Conservation (phyloP, 352 stramenopile species). For the Pythium dissimile region DNA sequence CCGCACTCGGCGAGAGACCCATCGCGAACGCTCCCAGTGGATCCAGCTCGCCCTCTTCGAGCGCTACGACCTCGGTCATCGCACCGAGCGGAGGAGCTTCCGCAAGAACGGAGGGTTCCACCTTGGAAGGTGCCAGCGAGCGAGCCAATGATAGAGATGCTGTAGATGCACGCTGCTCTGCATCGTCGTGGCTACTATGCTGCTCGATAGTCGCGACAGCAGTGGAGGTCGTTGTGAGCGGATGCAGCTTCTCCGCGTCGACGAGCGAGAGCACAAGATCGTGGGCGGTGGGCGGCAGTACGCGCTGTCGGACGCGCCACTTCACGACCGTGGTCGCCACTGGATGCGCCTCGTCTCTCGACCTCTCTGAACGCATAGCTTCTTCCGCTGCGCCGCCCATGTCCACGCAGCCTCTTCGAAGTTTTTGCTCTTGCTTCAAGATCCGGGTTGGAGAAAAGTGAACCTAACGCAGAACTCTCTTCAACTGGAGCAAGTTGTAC, state of each 20-base stretch:
- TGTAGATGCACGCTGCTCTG: too few relatives aligned
- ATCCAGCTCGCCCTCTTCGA: constrained; percentile 69
- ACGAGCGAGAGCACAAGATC: constrained; percentile 25
- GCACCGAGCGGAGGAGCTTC: too few relatives aligned
- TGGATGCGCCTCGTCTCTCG: background rate
- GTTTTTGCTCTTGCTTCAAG: constrained; percentile 12
- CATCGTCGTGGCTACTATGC: background rate
- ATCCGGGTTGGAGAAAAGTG: background rate
- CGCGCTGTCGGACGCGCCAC: constrained; percentile 46
- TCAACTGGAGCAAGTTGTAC: too few relatives aligned
- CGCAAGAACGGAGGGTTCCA: too few relatives aligned
- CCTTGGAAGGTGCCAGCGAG: too few relatives aligned
- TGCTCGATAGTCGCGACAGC: background rate
- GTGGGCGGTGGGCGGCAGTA: constrained; percentile 22
- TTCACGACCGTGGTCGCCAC: background rate
- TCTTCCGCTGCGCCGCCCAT: constrained; percentile 16
- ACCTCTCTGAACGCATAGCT: background rate
- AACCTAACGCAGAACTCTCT: background rate
- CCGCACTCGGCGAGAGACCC: constrained; percentile 3
- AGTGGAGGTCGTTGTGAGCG: constrained; percentile 14
- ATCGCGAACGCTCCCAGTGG: constrained; percentile 50
- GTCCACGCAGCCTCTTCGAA: constrained; percentile 1
- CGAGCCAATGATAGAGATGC: too few relatives aligned
- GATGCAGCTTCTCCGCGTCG: constrained; percentile 37
- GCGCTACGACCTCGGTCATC: constrained; percentile 53